Base-by-base conservation (phyloP, 371 early-diverging fungal species). In the Apophysomyces trapeziformis region DNA sequence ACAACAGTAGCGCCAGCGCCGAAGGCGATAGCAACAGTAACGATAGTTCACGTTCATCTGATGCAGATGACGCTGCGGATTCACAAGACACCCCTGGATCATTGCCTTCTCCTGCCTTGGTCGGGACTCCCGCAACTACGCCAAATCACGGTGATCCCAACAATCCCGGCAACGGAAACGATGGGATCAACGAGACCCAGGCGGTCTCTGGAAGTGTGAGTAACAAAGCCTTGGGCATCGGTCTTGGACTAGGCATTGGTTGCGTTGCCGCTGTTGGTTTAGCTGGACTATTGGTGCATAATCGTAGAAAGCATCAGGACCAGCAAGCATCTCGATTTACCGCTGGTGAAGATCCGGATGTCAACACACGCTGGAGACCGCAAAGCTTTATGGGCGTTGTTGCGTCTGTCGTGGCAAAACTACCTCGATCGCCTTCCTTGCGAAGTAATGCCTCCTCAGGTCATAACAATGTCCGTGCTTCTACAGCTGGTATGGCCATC, bases 361-460 rank as follows among this genome's bases (percentile, higher is more conserved):
- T 72, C 38, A 38, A 58, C 68, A 82, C 83, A 16, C 78, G 76
- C 14, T 82, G 83, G 83, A 65, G 80, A 36, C 76, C 83, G 32
- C 80, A 79, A 21, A 79, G 78, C 50, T 82, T 82, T 66, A 72
- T 82, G 80, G 77, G 75, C 41, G 80, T 76, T 0, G 76, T 82
- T 44, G 74, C 80, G 18, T 73, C 77, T 2, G 83, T 82, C 2
- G 80, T 79, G 5, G 69, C 78, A 18, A 79, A 78, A 45, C 58
- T 82, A 58, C 83, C 83, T 8, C 70, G 83, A 8, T 78, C 83
- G n/a, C 70, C 79, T 44, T 79, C 83, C n/a, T 62, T 71, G 37
- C 70, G 77, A 41, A 77, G 77, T 58, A 70, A 72, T 58, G 71
- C 68, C 7, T 75, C 76, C 2, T 60, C 63, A 14, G 37, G n/a